phyloP scores from a whole-genome alignment of 805 yeast species.

The Dipodascus geniculatus region DNA sequence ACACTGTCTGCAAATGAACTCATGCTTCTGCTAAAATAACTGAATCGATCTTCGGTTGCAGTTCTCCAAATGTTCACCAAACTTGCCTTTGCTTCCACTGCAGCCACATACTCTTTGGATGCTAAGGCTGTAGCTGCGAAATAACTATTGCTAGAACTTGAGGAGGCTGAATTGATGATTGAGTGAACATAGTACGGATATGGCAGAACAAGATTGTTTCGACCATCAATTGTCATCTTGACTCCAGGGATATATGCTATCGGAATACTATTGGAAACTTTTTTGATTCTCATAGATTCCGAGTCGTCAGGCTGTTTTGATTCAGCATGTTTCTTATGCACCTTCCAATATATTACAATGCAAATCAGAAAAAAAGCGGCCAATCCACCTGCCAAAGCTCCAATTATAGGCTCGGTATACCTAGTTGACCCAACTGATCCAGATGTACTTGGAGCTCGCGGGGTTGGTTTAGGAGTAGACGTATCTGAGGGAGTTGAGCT shows the following conservation, averaged over 20 bases:
- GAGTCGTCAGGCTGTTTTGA: background rate
- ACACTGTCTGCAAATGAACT: background rate
- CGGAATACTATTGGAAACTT: conserved; percentile 80
- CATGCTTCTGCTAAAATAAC: background rate
- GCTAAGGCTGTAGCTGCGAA: conserved; percentile 34
- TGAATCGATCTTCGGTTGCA: background rate
- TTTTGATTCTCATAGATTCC: conserved; percentile 32
- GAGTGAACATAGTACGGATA: background rate
- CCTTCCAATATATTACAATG: conserved; percentile 17
- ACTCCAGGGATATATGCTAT: conserved; percentile 94
- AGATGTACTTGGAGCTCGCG: background rate
- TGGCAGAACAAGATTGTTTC: background rate
- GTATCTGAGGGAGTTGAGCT: background rate
- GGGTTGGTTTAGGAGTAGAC: background rate
- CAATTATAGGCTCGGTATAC: conserved; percentile 46
- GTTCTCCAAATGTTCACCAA: conserved; percentile 37
- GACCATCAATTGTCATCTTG: conserved; percentile 22
- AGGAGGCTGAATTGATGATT: background rate
- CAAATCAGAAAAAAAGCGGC: conserved; percentile 32
- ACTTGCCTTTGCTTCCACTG: conserved; percentile 63
- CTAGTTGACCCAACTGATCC: background rate
- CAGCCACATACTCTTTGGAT: conserved; percentile 44
- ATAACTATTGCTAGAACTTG: conserved; percentile 26
- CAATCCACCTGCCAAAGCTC: conserved; percentile 60
- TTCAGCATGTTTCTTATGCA: background rate